These are phyloP conservation scores for Umbelopsis ramanniana DNA, from an alignment of 192 early-diverging fungal species.

Conservation along the genomic window DNA sequence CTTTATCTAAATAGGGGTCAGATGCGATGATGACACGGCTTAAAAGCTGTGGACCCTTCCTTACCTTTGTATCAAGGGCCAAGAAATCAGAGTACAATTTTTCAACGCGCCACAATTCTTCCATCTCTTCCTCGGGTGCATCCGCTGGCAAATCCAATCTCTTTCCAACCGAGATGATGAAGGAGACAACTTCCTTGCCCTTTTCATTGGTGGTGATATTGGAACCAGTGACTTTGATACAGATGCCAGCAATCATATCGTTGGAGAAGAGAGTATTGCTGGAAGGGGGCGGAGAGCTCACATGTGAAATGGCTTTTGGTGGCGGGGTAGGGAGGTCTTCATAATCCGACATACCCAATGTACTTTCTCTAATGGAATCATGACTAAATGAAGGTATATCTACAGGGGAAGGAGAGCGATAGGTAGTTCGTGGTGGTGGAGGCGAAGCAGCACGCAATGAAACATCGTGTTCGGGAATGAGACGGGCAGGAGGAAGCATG, in stretches of 20 bases:
- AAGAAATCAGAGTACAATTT: constrained; percentile 91
- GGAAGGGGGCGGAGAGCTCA: neutral
- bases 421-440: neutral
- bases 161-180: constrained; percentile 55
- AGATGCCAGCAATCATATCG: constrained; percentile 21
- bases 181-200: constrained; percentile 73
- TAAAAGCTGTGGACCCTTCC: neutral
- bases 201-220: constrained; percentile 78
- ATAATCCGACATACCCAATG: constrained; percentile 6
- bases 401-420: neutral
- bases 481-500: constrained; percentile 27
- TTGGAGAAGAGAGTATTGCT: neutral
- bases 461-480: constrained; percentile 25
- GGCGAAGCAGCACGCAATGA: constrained; percentile 23
- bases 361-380: constrained; percentile 23
- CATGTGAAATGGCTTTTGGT: neutral
- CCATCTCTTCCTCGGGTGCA: constrained; percentile 31
- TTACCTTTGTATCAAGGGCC: constrained; percentile 77
- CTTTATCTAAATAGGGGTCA: constrained; percentile 38
- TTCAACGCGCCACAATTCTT: constrained; percentile 82
- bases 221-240: constrained; percentile 49
- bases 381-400: neutral
- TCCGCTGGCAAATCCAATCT: neutral
- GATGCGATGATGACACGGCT: neutral
- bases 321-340: constrained; percentile 12